Evolutionary conservation across 345 rosid species (phyloP), one percentile per base, ranked within the genome.

Genomic region (Noccaea bulbosa): DNA sequence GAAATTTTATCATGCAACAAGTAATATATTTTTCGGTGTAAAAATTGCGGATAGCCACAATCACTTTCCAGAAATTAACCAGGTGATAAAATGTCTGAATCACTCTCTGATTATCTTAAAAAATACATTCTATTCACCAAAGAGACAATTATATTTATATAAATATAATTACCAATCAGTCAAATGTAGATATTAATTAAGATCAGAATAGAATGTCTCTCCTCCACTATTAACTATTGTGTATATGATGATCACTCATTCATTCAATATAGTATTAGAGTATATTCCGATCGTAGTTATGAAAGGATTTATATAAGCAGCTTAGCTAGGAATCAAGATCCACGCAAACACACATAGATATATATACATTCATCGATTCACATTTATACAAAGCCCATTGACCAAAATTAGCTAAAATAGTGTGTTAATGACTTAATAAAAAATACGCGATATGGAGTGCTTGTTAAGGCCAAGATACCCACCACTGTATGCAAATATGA

Each of bases 121-220:
- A 27, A 27, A 27, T 4, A 27, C 22, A 20, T 20, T 20, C 22
- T 20, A 20, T 20, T 16, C 52, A 49, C 50, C 56, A 48, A 69
- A 39, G 51, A 12, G 41, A 14, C 33, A 11, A 22, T 24, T 24
- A 24, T 24, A 17, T 17, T 17, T 24, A 24, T 38, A 59, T 22
- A 16, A 20, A 38, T 49, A 8, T 57, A 47, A 52, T 40, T 15
- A 49, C 58, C 49, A 58, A 58, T 7, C 74, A 16, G 49, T 44
- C 34, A n/a, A 66, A 17, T 17, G 12, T 50, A 16, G 34, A 40
- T 24, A 34, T 49, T 70, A 14, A 47, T 39, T 59, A 14, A 47
- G 38, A 47, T 69, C 48, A 69, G 30, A 47, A 38, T 11, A 10
- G 59, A 59, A 69, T 57, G 49, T 39, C n/a, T 60, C 34, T 41